Conservation (phyloP, 2,329 filamentous ascomycete genomes). For the Aureobasidium vineae region DNA sequence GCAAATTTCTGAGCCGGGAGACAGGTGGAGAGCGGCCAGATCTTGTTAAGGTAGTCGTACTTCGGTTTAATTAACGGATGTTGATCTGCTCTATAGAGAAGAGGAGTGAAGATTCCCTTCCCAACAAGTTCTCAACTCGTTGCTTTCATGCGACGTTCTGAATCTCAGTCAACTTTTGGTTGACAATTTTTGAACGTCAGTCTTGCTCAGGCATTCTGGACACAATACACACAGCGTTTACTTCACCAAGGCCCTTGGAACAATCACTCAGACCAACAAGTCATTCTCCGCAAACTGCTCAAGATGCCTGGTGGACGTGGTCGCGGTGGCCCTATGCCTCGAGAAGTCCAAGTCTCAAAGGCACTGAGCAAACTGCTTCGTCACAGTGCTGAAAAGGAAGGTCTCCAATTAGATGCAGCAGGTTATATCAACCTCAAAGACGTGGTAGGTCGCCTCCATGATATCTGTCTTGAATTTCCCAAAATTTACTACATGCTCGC, state of each 20-base stretch:
- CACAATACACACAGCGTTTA: background rate
- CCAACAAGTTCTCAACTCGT: background rate
- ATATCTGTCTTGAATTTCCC: background rate
- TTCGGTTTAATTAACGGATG: too few relatives aligned
- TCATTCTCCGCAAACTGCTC: background rate
- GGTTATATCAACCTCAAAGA: conserved; percentile 62
- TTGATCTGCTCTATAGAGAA: too few relatives aligned
- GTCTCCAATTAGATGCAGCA: conserved; percentile 56
- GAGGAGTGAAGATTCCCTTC: background rate
- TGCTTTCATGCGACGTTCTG: background rate
- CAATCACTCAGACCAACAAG: background rate
- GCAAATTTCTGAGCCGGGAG: too few relatives aligned
- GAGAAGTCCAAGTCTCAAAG: conserved; percentile 50
- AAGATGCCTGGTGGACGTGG: conserved; percentile 34
- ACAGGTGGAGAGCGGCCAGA: background rate
- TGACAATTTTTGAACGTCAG: background rate
- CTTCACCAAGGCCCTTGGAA: background rate
- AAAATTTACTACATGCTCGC: background rate
- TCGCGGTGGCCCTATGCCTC: conserved; percentile 39
- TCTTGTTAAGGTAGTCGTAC: background rate
- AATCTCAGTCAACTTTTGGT: background rate
- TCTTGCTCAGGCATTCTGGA: background rate
- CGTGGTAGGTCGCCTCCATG: conserved; percentile 47
- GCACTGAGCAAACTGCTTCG: conserved; percentile 56
- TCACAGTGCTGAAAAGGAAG: conserved; percentile 61